These are phyloP conservation scores for Juglanconis sp. DNA, from an alignment of 2,329 filamentous ascomycete genomes.

Conservation along the genomic window DNA sequence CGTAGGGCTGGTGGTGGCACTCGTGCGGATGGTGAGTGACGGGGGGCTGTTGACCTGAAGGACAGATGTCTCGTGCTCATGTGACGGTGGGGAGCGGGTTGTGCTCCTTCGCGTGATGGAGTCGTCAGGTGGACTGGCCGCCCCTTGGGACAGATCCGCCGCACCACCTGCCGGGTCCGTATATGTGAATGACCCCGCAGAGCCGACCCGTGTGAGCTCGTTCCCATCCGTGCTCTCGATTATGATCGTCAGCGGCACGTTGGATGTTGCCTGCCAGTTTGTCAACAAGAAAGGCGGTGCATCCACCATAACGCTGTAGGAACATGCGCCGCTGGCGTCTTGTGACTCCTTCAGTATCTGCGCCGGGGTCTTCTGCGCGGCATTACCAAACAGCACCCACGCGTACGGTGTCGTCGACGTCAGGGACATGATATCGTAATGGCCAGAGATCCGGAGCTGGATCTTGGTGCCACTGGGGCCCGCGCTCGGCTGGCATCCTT, in stretches of 20 bases:
- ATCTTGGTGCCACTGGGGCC: constrained; percentile 70
- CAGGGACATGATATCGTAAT: constrained; percentile 66
- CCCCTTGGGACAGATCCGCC: constrained; percentile 25
- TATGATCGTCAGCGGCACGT: constrained; percentile 53
- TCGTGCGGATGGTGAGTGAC: constrained; percentile 30
- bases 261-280: constrained; percentile 41
- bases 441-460: constrained; percentile 69
- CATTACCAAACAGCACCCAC: constrained; percentile 68
- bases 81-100: constrained; percentile 18
- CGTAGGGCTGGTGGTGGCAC: constrained; percentile 29
- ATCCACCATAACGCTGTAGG: constrained; percentile 70
- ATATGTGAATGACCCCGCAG: constrained; percentile 45
- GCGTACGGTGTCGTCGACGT: constrained; percentile 54
- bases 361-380: constrained; percentile 61
- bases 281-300: constrained; percentile 61
- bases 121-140: constrained; percentile 35
- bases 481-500: constrained; percentile 59
- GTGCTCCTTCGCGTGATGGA: constrained; percentile 18
- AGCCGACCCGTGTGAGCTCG: constrained; percentile 47
- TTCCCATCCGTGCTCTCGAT: constrained; percentile 51
- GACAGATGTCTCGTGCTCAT: constrained; percentile 18
- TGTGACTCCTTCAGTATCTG: constrained; percentile 60
- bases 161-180: constrained; percentile 26
- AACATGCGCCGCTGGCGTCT: constrained; percentile 56
- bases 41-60: constrained; percentile 35